Conservation (phyloP, 148 eudicot species). For the Pouteria glomerata region DNA sequence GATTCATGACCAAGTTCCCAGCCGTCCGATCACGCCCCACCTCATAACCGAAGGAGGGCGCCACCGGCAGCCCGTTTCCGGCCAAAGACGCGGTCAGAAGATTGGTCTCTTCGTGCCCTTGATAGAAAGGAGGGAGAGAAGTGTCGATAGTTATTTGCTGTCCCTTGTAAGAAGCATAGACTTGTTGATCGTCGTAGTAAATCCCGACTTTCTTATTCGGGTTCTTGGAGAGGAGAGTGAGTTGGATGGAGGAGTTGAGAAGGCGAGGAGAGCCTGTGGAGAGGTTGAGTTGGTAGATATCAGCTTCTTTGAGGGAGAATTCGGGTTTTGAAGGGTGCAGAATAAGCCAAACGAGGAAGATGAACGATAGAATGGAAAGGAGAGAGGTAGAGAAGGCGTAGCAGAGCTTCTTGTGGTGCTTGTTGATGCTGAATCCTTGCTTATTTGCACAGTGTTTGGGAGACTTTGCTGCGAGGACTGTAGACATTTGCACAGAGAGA, state of each 20-base stretch:
- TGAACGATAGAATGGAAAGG: slow-evolving; percentile 49
- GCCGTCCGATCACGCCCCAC: slow-evolving; percentile 46
- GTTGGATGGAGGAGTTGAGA: slow-evolving; percentile 66
- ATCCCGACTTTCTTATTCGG: slow-evolving; percentile 75
- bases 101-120: slow-evolving; percentile 58
- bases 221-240: slow-evolving; percentile 59
- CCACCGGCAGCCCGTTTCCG: slow-evolving; percentile 45
- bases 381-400: slow-evolving; percentile 43
- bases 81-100: slow-evolving; percentile 42
- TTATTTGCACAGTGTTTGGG: slow-evolving; percentile 88
- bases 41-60: slow-evolving; percentile 60
- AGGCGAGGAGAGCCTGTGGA: slow-evolving; percentile 38
- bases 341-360: slow-evolving; percentile 59
- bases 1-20: slow-evolving; percentile 41
- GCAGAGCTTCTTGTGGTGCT: slow-evolving; percentile 56
- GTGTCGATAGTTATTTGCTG: slow-evolving; percentile 54
- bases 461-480: slow-evolving; percentile 37
- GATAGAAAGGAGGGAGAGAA: slow-evolving; percentile 64
- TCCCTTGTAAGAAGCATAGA: slow-evolving; percentile 66
- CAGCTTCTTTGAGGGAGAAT: slow-evolving; percentile 55
- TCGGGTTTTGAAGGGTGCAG: slow-evolving; percentile 82
- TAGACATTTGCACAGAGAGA: slow-evolving; percentile 55
- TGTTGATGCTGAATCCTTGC: slow-evolving; percentile 37
- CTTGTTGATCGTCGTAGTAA: slow-evolving; percentile 59
- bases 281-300: slow-evolving; percentile 62